phyloP scores from a whole-genome alignment of 768 basidiomycete genomes.

The Lanmaoa pseudosensibilis region DNA sequence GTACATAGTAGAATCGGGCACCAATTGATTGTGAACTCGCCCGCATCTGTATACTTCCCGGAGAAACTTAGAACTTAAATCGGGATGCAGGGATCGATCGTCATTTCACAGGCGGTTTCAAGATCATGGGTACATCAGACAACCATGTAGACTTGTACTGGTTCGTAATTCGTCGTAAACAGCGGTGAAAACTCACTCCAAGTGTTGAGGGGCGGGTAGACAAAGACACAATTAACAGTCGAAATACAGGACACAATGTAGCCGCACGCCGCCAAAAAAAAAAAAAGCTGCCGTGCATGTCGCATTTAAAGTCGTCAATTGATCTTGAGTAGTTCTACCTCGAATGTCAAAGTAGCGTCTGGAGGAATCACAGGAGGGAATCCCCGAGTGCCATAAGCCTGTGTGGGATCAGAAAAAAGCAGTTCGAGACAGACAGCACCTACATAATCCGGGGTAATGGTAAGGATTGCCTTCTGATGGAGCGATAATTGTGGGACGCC shows the following conservation, averaged over 20 bases:
- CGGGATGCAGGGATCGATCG: neutral
- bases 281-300: slow-evolving; percentile 22
- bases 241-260: slow-evolving; percentile 29
- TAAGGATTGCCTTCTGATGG: slow-evolving; percentile 70
- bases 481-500: slow-evolving; percentile 76
- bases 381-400: slow-evolving; percentile 76
- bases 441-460: slow-evolving; percentile 75
- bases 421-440: slow-evolving; percentile 30
- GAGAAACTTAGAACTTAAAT: neutral
- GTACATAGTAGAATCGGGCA: neutral
- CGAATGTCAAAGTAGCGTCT: slow-evolving; percentile 73
- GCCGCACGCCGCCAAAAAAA: slow-evolving; percentile 15
- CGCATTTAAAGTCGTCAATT: slow-evolving; percentile 34
- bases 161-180: neutral
- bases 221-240: slow-evolving; percentile 23
- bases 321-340: slow-evolving; percentile 81
- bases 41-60: neutral
- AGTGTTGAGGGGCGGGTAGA: slow-evolving; percentile 1
- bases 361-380: slow-evolving; percentile 80
- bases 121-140: neutral
- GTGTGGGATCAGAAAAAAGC: slow-evolving; percentile 5
- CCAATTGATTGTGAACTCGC: neutral
- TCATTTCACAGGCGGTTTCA: neutral
- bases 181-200: neutral
- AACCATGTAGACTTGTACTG: neutral